phyloP scores from a whole-genome alignment of 169 alveolate genomes.

The Fabrea salina region DNA sequence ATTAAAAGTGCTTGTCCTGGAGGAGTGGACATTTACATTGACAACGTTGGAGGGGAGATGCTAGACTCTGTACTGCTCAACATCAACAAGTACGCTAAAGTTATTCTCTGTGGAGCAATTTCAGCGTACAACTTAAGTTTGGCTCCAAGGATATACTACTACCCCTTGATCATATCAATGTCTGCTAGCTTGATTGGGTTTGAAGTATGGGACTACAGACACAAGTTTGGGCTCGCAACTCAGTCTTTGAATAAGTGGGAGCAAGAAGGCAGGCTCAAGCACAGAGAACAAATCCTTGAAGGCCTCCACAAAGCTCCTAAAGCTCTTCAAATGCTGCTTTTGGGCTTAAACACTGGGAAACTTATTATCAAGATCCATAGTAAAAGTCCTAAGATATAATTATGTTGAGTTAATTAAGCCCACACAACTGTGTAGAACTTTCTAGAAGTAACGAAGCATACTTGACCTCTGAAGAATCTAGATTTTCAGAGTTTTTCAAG shows the following conservation, averaged over 20 bases:
- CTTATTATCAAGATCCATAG: conserved; percentile 31
- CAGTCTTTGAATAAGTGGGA: conserved; percentile 24
- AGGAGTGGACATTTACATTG: conserved; percentile 59
- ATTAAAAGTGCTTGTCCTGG: conserved; percentile 37
- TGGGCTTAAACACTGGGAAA: conserved; percentile 54
- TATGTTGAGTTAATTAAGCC: no score
- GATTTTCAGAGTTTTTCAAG: no score
- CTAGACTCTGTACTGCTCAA: conserved; percentile 39
- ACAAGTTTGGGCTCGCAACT: conserved; percentile 32
- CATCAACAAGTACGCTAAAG: conserved; percentile 45
- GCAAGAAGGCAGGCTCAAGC: conserved; percentile 28
- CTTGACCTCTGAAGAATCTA: no score
- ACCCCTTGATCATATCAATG: conserved; percentile 45
- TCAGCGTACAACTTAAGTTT: conserved; percentile 35
- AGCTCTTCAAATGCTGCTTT: conserved; percentile 32
- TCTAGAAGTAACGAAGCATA: no score
- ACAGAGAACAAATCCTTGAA: conserved; percentile 38
- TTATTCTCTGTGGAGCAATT: conserved; percentile 61
- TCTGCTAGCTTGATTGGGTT: conserved; percentile 47
- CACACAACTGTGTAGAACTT: no score
- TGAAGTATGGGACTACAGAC: conserved; percentile 42
- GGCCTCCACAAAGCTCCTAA: conserved; percentile 57
- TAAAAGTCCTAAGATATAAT: neutral
- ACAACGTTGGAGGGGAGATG: conserved; percentile 64
- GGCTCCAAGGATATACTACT: conserved; percentile 33